phyloP scores from a whole-genome alignment of 768 basidiomycete species.

The Astraeus odoratus region DNA sequence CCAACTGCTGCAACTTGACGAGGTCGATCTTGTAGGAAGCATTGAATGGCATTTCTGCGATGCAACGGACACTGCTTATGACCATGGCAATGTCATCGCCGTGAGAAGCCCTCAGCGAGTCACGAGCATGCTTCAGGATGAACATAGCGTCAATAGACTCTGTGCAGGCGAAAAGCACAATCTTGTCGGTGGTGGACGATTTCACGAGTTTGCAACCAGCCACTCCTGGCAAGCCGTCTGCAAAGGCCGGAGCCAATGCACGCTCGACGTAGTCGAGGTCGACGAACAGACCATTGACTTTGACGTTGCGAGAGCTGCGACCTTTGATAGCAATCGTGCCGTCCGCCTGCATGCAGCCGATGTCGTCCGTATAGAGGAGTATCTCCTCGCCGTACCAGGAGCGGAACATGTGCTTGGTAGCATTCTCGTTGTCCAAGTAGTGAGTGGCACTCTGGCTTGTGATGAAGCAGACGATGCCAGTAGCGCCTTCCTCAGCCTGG shows the following conservation, averaged over 20 bases:
- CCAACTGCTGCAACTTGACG: slow-evolving; percentile 20
- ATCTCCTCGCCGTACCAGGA: slow-evolving; percentile 16
- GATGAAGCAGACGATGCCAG: slow-evolving; percentile 22
- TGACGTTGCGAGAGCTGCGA: slow-evolving; percentile 25
- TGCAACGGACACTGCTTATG: slow-evolving; percentile 18
- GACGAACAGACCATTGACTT: slow-evolving; percentile 24
- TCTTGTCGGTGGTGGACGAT: slow-evolving; percentile 18
- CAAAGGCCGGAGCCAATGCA: slow-evolving; percentile 19
- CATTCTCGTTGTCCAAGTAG: slow-evolving; percentile 21
- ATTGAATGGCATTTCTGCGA: slow-evolving; percentile 24
- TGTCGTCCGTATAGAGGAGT: slow-evolving; percentile 24
- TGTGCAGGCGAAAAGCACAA: slow-evolving; percentile 19
- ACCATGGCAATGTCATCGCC: slow-evolving; percentile 18
- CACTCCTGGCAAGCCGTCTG: slow-evolving; percentile 12
- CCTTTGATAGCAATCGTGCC: slow-evolving; percentile 22
- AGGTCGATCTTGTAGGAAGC: slow-evolving; percentile 26
- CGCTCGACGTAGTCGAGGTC: slow-evolving; percentile 24
- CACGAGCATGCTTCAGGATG: slow-evolving; percentile 19
- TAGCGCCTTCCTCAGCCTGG: slow-evolving; percentile 14
- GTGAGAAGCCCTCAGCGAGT: slow-evolving; percentile 12
- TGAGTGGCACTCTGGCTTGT: slow-evolving; percentile 22
- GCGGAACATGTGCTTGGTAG: slow-evolving; percentile 24
- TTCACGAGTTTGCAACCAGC: slow-evolving; percentile 24
- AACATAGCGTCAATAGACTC: slow-evolving; percentile 12
- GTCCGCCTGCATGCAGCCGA: slow-evolving; percentile 21